Percentiles rank a stretch among this genome's conserved stretches.
Evolutionary conservation across 768 basidiomycete genomes (phyloP).

Genomic region (Panellus pusillus): DNA sequence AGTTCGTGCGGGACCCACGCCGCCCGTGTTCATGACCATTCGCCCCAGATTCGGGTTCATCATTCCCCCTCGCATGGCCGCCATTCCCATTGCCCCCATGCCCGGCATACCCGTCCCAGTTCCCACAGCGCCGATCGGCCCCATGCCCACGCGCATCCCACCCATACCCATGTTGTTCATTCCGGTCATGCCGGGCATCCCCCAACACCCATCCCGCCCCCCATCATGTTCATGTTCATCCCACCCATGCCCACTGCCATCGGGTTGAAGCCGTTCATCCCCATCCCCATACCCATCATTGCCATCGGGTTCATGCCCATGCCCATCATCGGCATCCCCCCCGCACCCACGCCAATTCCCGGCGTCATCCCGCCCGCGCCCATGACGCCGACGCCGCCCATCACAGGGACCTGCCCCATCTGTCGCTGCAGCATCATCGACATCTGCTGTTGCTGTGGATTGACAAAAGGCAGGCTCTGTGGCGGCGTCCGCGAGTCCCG

Average conservation of each 20-base stretch:
- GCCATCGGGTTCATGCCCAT: conserved; percentile 48
- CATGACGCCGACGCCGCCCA: conserved; percentile 15
- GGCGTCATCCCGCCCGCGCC: conserved; percentile 9
- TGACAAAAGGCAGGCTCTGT: conserved; percentile 30
- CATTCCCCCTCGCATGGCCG: conserved; percentile 26
- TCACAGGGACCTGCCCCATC: conserved; percentile 34
- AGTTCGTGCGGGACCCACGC: conserved; percentile 49
- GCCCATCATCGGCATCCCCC: conserved; percentile 12
- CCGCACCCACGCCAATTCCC: conserved; percentile 6
- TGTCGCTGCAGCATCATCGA: conserved; percentile 59
- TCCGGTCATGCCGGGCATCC: conserved; percentile 26
- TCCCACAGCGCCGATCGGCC: conserved; percentile 27
- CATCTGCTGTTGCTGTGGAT: conserved; percentile 46
- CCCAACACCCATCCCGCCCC: conserved; percentile 21
- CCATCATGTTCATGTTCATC: conserved; percentile 33
- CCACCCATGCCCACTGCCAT: conserved; percentile 30
- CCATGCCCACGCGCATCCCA: conserved; percentile 38
- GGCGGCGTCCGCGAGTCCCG: conserved; percentile 36
- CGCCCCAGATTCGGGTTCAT: conserved; percentile 34
- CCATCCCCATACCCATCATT: conserved; percentile 51
- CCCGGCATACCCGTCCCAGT: conserved; percentile 17
- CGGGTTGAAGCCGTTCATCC: conserved; percentile 22
- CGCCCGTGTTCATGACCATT: conserved; percentile 39
- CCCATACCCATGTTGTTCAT: conserved; percentile 36
- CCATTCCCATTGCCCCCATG: conserved; percentile 26